Evolutionary conservation across 768 basidiomycete species (phyloP).

Genomic region (Suillus placidus): DNA sequence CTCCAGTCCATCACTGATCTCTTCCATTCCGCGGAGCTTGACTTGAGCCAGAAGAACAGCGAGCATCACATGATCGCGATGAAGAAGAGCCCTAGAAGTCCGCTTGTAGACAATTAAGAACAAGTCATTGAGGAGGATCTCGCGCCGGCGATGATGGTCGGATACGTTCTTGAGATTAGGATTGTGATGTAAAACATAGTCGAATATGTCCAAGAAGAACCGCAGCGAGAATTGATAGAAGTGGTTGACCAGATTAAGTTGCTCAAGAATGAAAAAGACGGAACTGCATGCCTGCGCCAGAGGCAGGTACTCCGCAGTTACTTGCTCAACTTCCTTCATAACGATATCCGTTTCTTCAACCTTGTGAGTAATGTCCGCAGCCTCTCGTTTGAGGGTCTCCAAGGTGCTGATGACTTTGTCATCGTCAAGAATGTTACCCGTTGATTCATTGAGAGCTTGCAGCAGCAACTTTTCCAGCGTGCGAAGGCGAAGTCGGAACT

Average conservation of each 20-base stretch:
- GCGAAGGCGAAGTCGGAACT: conserved; percentile 90
- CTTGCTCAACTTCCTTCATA: conserved; percentile 95
- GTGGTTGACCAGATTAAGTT: conserved; percentile 90
- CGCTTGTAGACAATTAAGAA: conserved; percentile 88
- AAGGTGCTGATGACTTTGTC: conserved; percentile 98
- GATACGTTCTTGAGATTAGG: conserved; percentile 82
- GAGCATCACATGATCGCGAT: conserved; percentile 89
- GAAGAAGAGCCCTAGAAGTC: conserved; percentile 87
- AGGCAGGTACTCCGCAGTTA: conserved; percentile 92
- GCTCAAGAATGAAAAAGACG: conserved; percentile 96
- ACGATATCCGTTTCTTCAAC: conserved; percentile 95
- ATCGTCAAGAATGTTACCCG: conserved; percentile 96
- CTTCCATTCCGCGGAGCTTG: conserved; percentile 78
- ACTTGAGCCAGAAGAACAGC: conserved; percentile 90
- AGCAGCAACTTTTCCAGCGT: conserved; percentile 91
- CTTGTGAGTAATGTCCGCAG: conserved; percentile 92
- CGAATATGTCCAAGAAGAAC: conserved; percentile 99
- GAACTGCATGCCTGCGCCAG: conserved; percentile 95
- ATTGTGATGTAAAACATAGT: conserved; percentile 90
- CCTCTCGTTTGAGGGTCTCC: conserved; percentile 94
- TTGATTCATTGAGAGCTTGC: conserved; percentile 94
- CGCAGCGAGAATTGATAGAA: conserved; percentile 98
- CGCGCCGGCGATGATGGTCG: conserved; percentile 72
- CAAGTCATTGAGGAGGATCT: conserved; percentile 83
- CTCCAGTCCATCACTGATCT: conserved; percentile 83